Evolutionary conservation across 2,329 filamentous ascomycete genomes (phyloP), one percentile per base, ranked within the genome.

Genomic region (Aspergillus luchuensis): DNA sequence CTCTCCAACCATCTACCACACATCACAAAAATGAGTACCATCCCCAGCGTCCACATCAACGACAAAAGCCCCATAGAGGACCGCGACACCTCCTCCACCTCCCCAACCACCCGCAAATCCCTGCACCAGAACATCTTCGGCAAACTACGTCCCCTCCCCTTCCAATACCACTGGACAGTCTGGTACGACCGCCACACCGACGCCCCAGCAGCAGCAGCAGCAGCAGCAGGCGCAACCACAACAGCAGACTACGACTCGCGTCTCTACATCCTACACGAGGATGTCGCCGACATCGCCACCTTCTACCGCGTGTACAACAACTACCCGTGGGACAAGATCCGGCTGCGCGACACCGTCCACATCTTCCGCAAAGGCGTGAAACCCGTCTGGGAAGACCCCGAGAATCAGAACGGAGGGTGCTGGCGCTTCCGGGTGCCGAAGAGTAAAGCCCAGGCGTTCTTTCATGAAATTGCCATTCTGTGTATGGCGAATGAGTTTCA

Each of bases 391-490:
- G 90, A 92, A 78, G 94, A 98, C 74, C 86, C 91, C 43, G 88
- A 95, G 70, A 97, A 97, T 78, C 82, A 89, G 61, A 84, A 88
- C 63, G 94, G 94, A 56, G 94, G 94, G 53, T 90, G 90, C 74
- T 97, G 92, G 92, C 96, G 92, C 21, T 96, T 98, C 78, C 88
- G 93, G 54, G 89, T 97, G 48, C 88, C 89, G 65, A 97, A 96
- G 81, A 83, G 82, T 63, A 84, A 85, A 5, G 84, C 82, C 2
- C 85, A 87, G 2, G 89, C 67, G 4, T 76, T 76, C 58, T 76
- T 76, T 41, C 74, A 76, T 59, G 74, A 76, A 60, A 68, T 74
- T 61, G 68, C 69, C 13, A 73, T 76, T 56, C 59, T 75, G 28
- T 70, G 68, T 52, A 71, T 76, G 69, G 73, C 73, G 41, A 76